phyloP scores from a whole-genome alignment of 164 flowering plant genomes.

The Saururus chinensis region DNA sequence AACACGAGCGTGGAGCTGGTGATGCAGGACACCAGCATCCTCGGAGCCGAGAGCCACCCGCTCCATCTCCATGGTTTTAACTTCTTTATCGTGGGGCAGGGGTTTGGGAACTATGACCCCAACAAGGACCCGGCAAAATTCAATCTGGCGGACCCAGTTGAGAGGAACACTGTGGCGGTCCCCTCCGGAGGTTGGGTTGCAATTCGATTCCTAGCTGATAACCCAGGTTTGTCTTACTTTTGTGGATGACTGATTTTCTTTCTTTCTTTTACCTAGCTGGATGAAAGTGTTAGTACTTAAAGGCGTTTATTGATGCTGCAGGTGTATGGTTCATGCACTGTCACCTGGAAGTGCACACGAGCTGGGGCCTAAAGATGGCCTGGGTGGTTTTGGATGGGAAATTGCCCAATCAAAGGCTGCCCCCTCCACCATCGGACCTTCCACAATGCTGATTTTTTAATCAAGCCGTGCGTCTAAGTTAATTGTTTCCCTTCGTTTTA shows the following conservation, averaged over 20 bases:
- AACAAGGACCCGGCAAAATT: constrained; percentile 31
- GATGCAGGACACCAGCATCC: constrained; percentile 48
- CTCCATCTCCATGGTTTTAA: constrained; percentile 54
- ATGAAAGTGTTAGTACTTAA: not conserved
- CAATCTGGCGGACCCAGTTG: constrained; percentile 44
- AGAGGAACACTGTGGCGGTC: constrained; percentile 49
- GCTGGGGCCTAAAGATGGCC: constrained; percentile 50
- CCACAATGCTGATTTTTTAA: constrained; percentile 29
- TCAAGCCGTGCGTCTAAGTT: too few species aligned
- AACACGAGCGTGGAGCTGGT: constrained; percentile 44
- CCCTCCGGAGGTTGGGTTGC: constrained; percentile 58
- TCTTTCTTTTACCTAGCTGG: too few species aligned
- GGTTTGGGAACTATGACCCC: constrained; percentile 41
- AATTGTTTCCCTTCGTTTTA: too few species aligned
- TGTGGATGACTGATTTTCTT: not conserved
- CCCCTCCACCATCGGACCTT: constrained; percentile 46
- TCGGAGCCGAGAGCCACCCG: constrained; percentile 47
- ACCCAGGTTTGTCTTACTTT: constrained; percentile 30
- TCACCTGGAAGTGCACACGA: constrained; percentile 41
- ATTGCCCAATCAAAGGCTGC: constrained; percentile 33
- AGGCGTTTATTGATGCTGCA: constrained; percentile 2
- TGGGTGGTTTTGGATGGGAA: constrained; percentile 41
- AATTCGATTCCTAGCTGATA: constrained; percentile 46
- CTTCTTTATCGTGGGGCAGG: constrained; percentile 44
- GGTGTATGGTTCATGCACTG: constrained; percentile 55